phyloP scores from a whole-genome alignment of 495 filamentous ascomycete species.

The Annulohypoxylon bovei region DNA sequence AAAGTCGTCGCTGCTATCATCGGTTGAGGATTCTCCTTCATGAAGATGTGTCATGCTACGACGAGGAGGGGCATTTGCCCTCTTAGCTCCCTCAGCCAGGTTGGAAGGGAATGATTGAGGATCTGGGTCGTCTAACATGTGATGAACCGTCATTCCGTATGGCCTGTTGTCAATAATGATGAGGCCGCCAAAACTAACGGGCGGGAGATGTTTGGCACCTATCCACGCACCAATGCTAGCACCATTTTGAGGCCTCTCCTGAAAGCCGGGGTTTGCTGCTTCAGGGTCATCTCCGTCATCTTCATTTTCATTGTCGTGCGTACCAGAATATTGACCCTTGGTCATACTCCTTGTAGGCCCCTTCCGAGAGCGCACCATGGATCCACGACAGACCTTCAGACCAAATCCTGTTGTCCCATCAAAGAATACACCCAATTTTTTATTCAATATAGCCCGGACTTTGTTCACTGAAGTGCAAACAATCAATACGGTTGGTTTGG shows the following conservation, averaged over 20 bases:
- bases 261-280: slow-evolving; percentile 70
- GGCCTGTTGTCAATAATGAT: slow-evolving; percentile 83
- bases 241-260: slow-evolving; percentile 80
- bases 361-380: slow-evolving; percentile 72
- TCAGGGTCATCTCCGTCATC: slow-evolving; percentile 46
- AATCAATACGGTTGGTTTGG: slow-evolving; percentile 78
- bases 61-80: slow-evolving; percentile 42
- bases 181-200: slow-evolving; percentile 89
- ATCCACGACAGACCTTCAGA: slow-evolving; percentile 73
- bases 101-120: slow-evolving; percentile 50
- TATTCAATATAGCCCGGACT: slow-evolving; percentile 75
- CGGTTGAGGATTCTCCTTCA: slow-evolving; percentile 49
- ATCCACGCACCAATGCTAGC: slow-evolving; percentile 93
- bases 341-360: slow-evolving; percentile 50
- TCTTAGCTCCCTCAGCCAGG: slow-evolving; percentile 46
- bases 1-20: slow-evolving; percentile 56
- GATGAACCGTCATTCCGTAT: slow-evolving; percentile 94
- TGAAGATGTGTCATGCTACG: slow-evolving; percentile 43
- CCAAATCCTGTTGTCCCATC: slow-evolving; percentile 67
- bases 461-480: slow-evolving; percentile 77
- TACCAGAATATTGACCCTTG: slow-evolving; percentile 23
- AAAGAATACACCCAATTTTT: slow-evolving; percentile 66
- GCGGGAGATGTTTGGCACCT: slow-evolving; percentile 82
- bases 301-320: slow-evolving; percentile 23
- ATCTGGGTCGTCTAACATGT: slow-evolving; percentile 88